Base-by-base conservation (phyloP, 2,329 filamentous ascomycete genomes). In the Alternaria sp. region DNA sequence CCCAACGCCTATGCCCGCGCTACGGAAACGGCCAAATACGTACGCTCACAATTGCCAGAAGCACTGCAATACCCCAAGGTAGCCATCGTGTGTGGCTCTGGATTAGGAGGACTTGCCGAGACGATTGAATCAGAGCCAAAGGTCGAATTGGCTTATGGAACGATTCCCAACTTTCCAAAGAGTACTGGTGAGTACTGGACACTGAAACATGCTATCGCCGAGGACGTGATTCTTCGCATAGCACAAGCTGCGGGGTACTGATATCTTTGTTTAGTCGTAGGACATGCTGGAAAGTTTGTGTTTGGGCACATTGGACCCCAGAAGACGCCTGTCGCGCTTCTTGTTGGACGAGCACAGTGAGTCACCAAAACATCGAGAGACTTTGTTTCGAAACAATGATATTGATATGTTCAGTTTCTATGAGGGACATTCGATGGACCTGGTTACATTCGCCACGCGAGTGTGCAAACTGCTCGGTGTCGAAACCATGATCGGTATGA, bases 261-360 rank as follows among this genome's bases (percentile, higher is more conserved):
- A 62, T 38, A 16, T 45, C 25, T 25, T 41, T 14, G 57, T 44
- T 59, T 28, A 83, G 82, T 89, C 16, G 77, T 81, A 48, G 88
- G 88, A 32, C 88, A 90, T 83, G 86, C 85, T 61, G 87, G 88
- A 49, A 89, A 88, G 73, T 81, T 90, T 59, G 85, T 90, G 9
- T 90, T 90, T 75, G 87, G 87, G 16, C 81, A 85, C 28, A 81
- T 90, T 59, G 85, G 85, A 3, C 74, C 79, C 18, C 77, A 81
- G 45, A 81, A 84, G 65, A 83, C 83, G 6, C 86, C 87, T 2
- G 85, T 86, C 7, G 85, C 89, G 28, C 81, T 90, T 68, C 85
- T 90, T 77, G 86, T 89, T 63, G 88, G 88, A 65, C 83, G 88
- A 72, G 85, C 85, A 68, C 88, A 90, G 87, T 89, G 64, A 83